Evolutionary conservation across 1,284 basidiomycete species (phyloP), one percentile per base, ranked within the genome.

Genomic region (Phaffia rhodozyma): DNA sequence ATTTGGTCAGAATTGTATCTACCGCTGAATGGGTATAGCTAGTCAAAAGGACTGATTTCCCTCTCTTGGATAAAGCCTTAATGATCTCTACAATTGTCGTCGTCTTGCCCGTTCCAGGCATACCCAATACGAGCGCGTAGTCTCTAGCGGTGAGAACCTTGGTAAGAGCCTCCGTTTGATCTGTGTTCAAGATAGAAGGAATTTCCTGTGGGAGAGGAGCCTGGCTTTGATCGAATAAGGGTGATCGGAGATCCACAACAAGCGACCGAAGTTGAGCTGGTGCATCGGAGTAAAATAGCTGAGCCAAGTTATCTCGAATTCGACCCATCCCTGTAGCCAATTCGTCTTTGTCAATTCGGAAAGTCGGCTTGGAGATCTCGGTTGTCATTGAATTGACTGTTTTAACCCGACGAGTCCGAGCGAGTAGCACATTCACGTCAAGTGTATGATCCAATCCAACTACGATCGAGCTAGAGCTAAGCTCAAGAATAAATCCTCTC

Each of bases 31-130:
- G 96, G 1, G 94, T 98, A 73, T 97, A 96, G 55, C 88, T 90
- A 1, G 89, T 88, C 63, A 98, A 75, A 27, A 98, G 75, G 5
- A 98, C 88, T 0, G 83, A 88, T 78, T 97, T 92, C 4, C 91
- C 91, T 73, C 83, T 78, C 51, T 77, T 79, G 1, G 91, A 89
- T 5, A 98, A 77, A 29, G 82, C 80, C 69, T 83, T 82, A 72
- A 98, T 92, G 52, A 97, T 81, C 51, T 90, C 86, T 0, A 89
- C 89, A 62, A 97, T 87, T 4, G 94, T 89, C 0, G 92, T 96
- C 47, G 94, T 97, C 77, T 99, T 99, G 11, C 94, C 94, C 2
- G 96, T 97, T 0, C 94, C 94, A 1, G 94, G 94, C 96, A 98
- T 97, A 29, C 94, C 96, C 5, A 97, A 80, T 38, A 98, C 82